A percentile compares a stretch with the other conserved stretches of the same genome.
phyloP scores from a whole-genome alignment of 2,329 filamentous ascomycete genomes.

The Penicillium fuscoglaucum region DNA sequence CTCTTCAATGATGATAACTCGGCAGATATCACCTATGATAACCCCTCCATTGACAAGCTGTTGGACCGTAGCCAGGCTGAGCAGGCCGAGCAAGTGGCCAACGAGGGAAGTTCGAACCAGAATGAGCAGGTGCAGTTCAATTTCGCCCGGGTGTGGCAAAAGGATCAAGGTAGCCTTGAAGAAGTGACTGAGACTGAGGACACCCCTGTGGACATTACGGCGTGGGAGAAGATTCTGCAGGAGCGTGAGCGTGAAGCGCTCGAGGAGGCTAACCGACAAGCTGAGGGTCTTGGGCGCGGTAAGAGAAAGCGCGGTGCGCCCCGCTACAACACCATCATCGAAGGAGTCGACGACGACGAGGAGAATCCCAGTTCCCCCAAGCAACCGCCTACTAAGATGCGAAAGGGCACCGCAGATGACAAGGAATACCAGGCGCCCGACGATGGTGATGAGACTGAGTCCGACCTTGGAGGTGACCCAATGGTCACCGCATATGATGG shows the following conservation, averaged over 20 bases:
- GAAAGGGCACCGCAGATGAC: conserved; percentile 28
- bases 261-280: conserved; percentile 66
- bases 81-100: conserved; percentile 63
- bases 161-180: conserved; percentile 68
- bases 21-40: conserved; percentile 77
- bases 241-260: conserved; percentile 77
- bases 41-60: conserved; percentile 78
- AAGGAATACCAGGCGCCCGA: conserved; percentile 35
- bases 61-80: conserved; percentile 84
- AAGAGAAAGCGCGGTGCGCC: conserved; percentile 67
- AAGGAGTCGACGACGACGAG: conserved; percentile 17
- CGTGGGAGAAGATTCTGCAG: conserved; percentile 89
- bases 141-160: conserved; percentile 88
- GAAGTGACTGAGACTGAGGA: conserved; percentile 55
- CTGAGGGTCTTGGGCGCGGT: conserved; percentile 80
- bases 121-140: conserved; percentile 78
- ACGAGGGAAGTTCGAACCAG: neutral
- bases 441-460: conserved; percentile 26
- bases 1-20: conserved; percentile 74
- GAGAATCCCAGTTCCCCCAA: conserved; percentile 13
- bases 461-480: too few relatives aligned
- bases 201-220: conserved; percentile 61
- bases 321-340: conserved; percentile 23
- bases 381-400: conserved; percentile 23
- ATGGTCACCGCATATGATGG: too few relatives aligned